phyloP scores from a whole-genome alignment of 768 basidiomycete species.

The Hypsizygus marmoreus region DNA sequence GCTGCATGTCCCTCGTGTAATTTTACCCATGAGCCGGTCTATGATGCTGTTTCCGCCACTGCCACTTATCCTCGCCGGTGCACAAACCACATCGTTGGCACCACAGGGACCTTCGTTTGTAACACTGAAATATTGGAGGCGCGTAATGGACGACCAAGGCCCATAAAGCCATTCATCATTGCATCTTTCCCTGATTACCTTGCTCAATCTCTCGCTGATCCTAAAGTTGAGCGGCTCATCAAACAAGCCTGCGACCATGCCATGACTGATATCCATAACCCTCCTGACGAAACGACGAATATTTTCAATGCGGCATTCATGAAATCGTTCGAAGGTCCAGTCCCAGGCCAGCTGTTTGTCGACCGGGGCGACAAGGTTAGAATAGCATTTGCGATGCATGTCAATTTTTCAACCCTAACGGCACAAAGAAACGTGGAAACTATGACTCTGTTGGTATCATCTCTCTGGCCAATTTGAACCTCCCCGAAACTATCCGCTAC shows the following conservation, averaged over 20 bases:
- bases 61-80: conserved; percentile 5
- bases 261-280: background rate
- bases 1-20: too few relatives aligned
- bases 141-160: background rate
- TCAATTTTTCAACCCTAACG: too few relatives aligned
- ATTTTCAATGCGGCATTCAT: too few relatives aligned
- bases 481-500: conserved; percentile 29
- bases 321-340: conserved; percentile 2
- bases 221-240: conserved; percentile 1
- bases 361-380: conserved; percentile 4
- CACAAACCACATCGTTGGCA: background rate
- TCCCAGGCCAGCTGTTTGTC: conserved; percentile 1
- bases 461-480: conserved; percentile 30
- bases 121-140: background rate
- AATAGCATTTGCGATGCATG: too few relatives aligned
- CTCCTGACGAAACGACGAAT: too few relatives aligned
- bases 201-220: conserved; percentile 8
- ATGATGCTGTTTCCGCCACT: background rate
- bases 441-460: too few relatives aligned
- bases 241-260: conserved; percentile 11
- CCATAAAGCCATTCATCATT: conserved; percentile 12
- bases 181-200: conserved; percentile 12
- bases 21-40: too few relatives aligned
- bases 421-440: too few relatives aligned
- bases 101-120: background rate